Evolutionary conservation across 345 rosid species (phyloP), one percentile per base, ranked within the genome.

Genomic region (Salix udensis): DNA sequence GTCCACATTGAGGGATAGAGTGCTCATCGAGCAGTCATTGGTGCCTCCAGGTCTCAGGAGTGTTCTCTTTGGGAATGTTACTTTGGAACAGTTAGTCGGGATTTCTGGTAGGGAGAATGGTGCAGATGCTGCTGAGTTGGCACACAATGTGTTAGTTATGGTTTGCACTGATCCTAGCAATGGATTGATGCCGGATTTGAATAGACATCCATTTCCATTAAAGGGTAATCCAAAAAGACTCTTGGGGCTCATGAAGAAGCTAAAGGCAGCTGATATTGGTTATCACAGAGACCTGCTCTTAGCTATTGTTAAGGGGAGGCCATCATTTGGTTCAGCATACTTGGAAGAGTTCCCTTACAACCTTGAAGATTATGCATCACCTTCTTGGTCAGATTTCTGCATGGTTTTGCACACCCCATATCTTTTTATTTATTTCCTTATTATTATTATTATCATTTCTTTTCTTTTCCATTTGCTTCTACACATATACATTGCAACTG

Each of bases 81-180:
- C 93, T 62, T 85, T 96, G 84, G 94, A 91, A 80, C 91, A 89
- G 79, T 84, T 96, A 75, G 87, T 80, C 39, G 79, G 81, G 77
- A 89, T 96, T 80, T 89, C 94, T 36, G 91, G 87, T 48, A 88
- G 89, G 84, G 91, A 87, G 73, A 79, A 82, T 72, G 87, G 86
- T 79, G 91, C 84, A 50, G 67, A 61, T 58, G 86, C 85, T 66
- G 88, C 84, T 50, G 89, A 88, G 74, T 74, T 96, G 88, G 97
- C 98, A 4, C 88, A 93, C 42, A 70, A 74, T 71, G 89, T 96
- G 79, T 90, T 96, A 52, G 77, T 84, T 69, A 76, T 83, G 82
- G 98, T 88, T 67, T 92, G 96, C 74, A 96, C 92, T 7, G 91
- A 96, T 78, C 98, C 99, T 72, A 80, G 69, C 83, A 92, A 92